These are phyloP conservation scores for Zygotorulaspora mrakii DNA, from an alignment of 1,139 yeast species.

Conservation along the genomic window DNA sequence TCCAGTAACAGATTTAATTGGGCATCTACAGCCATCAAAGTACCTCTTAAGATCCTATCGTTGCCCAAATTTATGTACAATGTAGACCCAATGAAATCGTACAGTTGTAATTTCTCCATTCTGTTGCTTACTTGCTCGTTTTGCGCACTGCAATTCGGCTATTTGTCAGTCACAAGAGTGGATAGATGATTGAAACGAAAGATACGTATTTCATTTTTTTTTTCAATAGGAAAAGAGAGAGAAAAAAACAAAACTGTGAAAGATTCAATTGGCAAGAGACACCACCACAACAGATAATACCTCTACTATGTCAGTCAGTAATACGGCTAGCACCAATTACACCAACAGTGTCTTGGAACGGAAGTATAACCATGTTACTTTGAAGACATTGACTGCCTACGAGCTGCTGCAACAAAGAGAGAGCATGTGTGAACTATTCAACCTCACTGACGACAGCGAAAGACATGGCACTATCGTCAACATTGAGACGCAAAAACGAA, in stretches of 20 bases:
- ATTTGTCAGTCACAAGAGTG: too few relatives aligned
- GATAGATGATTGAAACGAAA: neutral
- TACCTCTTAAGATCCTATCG: slow-evolving; percentile 27
- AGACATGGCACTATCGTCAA: slow-evolving; percentile 18
- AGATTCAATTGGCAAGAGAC: neutral
- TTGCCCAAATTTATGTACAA: slow-evolving; percentile 23
- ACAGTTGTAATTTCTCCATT: slow-evolving; percentile 21
- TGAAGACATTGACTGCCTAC: slow-evolving; percentile 34
- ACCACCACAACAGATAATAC: neutral
- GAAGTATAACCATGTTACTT: slow-evolving; percentile 24
- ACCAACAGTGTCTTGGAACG: slow-evolving; percentile 8
- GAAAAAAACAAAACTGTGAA: neutral
- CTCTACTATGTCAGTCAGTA: neutral
- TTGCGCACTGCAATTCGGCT: neutral
- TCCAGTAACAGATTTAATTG: slow-evolving; percentile 31
- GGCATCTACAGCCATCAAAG: slow-evolving; percentile 33
- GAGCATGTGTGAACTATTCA: slow-evolving; percentile 32
- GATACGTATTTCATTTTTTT: neutral
- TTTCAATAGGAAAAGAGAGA: neutral
- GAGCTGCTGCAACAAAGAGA: slow-evolving; percentile 31
- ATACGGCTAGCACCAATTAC: slow-evolving; percentile 1
- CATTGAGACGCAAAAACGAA: slow-evolving; percentile 17
- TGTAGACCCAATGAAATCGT: slow-evolving; percentile 28
- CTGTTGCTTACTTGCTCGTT: neutral
- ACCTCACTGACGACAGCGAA: slow-evolving; percentile 28